Evolutionary conservation across 768 basidiomycete genomes (phyloP), one percentile per base, ranked within the genome.

Genomic region (Suillus weaverae): DNA sequence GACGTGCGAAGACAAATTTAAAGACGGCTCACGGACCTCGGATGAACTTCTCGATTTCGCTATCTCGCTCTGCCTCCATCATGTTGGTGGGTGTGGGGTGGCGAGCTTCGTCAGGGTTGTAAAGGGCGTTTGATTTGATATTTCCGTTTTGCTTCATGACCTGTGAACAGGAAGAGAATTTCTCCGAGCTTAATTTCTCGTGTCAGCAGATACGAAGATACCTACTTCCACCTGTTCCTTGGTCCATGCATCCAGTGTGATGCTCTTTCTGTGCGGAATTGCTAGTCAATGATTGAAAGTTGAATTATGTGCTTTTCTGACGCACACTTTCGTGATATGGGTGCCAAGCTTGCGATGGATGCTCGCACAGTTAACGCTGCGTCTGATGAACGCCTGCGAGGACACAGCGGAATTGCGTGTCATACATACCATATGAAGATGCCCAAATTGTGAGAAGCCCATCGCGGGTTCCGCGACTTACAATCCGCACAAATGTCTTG

Each of bases 301-400:
- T 7, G 18, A 39, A 11, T 39, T 30, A 11, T 59, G 14, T 11
- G 6, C 20, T 3, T 30, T 30, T 39, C 39, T 59, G 36, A 82
- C 86, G 73, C 81, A 95, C 94, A 98, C 92, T 86, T 97, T 95
- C 0, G 91, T 87, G 68, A 95, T 83, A 74, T 98, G 96, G 5
- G 94, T 96, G 2, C 96, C 96, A 64, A 98, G 89, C 81, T 96
- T 97, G 61, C 96, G 85, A 79, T 98, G 96, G 60, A 97, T 87
- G 64, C 91, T 90, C 18, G 96, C 96, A 73, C 96, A 98, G 69
- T 85, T 86, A 50, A 94, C 83, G 70, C 95, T 95, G 66, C 41
- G 60, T 60, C 43, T 38, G 51, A 59, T 67, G 36, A 65, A 66
- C 65, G 39, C 66, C 50, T 62, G 39, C 57, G 56, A 38, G 54